Evolutionary conservation across 1,284 basidiomycete genomes (phyloP).

Genomic region (Ceratobasidium sp.): DNA sequence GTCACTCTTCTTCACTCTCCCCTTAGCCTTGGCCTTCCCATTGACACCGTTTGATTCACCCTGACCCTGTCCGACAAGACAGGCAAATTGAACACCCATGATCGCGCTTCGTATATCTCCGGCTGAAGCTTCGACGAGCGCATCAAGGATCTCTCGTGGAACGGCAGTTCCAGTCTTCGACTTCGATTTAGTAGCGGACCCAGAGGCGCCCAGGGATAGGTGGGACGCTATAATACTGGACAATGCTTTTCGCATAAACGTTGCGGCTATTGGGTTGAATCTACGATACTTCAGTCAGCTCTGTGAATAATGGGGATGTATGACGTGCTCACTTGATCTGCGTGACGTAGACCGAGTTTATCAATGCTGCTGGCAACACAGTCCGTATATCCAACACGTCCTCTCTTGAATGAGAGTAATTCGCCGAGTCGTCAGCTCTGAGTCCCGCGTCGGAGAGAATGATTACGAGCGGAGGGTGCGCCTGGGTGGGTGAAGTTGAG

Average conservation of each 20-base stretch:
- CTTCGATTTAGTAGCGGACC: slow-evolving; percentile 50
- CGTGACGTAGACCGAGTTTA: slow-evolving; percentile 74
- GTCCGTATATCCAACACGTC: slow-evolving; percentile 77
- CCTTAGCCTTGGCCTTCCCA: slow-evolving; percentile 53
- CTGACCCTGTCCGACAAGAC: slow-evolving; percentile 60
- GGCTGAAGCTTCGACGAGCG: slow-evolving; percentile 82
- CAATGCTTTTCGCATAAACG: slow-evolving; percentile 85
- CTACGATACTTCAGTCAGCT: too few species aligned
- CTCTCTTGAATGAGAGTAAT: slow-evolving; percentile 57
- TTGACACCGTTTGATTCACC: slow-evolving; percentile 29
- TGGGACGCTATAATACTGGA: slow-evolving; percentile 71
- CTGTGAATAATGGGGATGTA: too few species aligned
- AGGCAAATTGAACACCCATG: slow-evolving; percentile 91
- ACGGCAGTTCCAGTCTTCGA: slow-evolving; percentile 57
- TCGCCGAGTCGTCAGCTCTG: slow-evolving; percentile 67
- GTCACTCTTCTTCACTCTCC: slow-evolving; percentile 55
- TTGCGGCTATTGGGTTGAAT: slow-evolving; percentile 92
- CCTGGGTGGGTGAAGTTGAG: too few species aligned
- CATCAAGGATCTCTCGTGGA: slow-evolving; percentile 75
- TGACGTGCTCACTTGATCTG: slow-evolving; percentile 83
- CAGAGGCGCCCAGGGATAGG: slow-evolving; percentile 54
- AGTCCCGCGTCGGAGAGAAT: slow-evolving; percentile 87
- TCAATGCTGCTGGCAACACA: slow-evolving; percentile 72
- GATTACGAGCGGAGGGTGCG: slow-evolving; percentile 76
- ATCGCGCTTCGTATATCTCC: slow-evolving; percentile 95